A percentile compares a stretch with the other conserved stretches of the same genome.
Evolutionary conservation across 805 yeast species (phyloP).

Genomic region (Helenozyma baotianmanensis): DNA sequence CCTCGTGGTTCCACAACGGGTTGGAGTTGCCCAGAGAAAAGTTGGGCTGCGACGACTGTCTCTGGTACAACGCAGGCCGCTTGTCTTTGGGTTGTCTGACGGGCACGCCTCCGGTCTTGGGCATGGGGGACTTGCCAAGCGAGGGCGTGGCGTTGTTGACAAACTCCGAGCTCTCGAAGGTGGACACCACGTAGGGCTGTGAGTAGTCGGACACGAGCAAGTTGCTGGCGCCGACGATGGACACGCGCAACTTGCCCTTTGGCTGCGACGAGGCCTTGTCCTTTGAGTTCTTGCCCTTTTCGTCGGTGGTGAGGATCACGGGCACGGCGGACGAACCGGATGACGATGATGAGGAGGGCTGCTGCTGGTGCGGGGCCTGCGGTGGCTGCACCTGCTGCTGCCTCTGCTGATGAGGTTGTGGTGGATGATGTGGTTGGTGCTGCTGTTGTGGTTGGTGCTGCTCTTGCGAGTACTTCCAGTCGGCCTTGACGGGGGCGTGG

Average conservation of each 20-base stretch:
- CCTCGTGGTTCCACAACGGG: constrained; percentile 90
- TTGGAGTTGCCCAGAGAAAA: constrained; percentile 30
- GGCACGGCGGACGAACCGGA: constrained; percentile 11
- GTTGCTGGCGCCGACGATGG: constrained; percentile 74
- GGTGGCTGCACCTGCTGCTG: not conserved
- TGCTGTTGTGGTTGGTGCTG: no score
- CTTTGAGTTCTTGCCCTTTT: constrained; percentile 32
- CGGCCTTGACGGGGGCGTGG: no score
- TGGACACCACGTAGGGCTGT: constrained; percentile 85
- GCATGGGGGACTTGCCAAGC: constrained; percentile 26
- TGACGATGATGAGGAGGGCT: constrained; percentile 7
- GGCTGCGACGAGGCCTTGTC: constrained; percentile 41
- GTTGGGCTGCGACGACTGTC: constrained; percentile 35
- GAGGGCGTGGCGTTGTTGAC: constrained; percentile 77
- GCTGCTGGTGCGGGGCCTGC: constrained; percentile 1
- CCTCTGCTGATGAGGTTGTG: not conserved
- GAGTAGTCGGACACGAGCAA: constrained; percentile 53
- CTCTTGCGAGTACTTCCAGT: no score
- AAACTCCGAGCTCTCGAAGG: constrained; percentile 87
- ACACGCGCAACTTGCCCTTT: constrained; percentile 78
- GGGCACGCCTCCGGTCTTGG: constrained; percentile 13
- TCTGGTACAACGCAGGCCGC: constrained; percentile 34
- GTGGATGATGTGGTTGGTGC: constrained; percentile 5
- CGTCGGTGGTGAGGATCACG: constrained; percentile 38
- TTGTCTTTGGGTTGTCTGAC: constrained; percentile 12